phyloP scores from a whole-genome alignment of 2,329 filamentous ascomycete genomes.

The Colletotrichum abscissum region DNA sequence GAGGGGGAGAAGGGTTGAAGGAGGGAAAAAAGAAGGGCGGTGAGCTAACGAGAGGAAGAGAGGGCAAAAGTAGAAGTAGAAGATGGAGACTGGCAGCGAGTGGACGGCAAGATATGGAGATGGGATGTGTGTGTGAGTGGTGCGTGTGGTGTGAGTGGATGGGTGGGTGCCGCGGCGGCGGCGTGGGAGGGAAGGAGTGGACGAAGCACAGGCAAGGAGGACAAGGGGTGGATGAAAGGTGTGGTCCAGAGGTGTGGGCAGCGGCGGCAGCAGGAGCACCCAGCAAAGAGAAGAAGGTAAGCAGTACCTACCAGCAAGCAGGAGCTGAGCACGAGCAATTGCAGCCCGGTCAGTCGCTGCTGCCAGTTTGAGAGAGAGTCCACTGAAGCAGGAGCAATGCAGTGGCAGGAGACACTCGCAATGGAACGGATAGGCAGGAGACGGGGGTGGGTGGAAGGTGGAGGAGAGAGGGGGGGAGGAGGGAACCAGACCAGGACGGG shows the following conservation, averaged over 20 bases:
- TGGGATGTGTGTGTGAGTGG: conserved; percentile 37
- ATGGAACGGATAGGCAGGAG: conserved; percentile 36
- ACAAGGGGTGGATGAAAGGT: not conserved
- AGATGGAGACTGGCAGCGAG: conserved; percentile 42
- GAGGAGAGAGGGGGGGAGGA: not conserved
- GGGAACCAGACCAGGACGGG: conserved; percentile 28
- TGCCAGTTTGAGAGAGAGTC: not conserved
- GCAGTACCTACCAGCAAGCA: not conserved
- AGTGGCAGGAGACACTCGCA: conserved; percentile 12
- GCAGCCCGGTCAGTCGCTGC: not conserved
- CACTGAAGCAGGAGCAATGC: not conserved
- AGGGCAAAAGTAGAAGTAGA: conserved; percentile 44
- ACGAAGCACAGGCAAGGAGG: not conserved
- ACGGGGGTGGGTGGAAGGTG: conserved; percentile 1
- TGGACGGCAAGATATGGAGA: conserved; percentile 42
- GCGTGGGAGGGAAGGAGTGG: conserved; percentile 33
- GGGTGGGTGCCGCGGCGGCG: conserved; percentile 12
- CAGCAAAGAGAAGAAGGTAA: not conserved
- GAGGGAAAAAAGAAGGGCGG: conserved; percentile 45
- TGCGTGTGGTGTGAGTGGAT: conserved; percentile 37
- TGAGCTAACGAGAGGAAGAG: conserved; percentile 44
- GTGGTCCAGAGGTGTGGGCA: not conserved
- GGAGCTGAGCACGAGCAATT: not conserved
- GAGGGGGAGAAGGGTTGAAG: conserved; percentile 41
- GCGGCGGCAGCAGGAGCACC: not conserved